A percentile compares a stretch with the other conserved stretches of the same genome.
Conservation (phyloP, 2,329 filamentous ascomycete species). For the Xylaria multiplex region DNA sequence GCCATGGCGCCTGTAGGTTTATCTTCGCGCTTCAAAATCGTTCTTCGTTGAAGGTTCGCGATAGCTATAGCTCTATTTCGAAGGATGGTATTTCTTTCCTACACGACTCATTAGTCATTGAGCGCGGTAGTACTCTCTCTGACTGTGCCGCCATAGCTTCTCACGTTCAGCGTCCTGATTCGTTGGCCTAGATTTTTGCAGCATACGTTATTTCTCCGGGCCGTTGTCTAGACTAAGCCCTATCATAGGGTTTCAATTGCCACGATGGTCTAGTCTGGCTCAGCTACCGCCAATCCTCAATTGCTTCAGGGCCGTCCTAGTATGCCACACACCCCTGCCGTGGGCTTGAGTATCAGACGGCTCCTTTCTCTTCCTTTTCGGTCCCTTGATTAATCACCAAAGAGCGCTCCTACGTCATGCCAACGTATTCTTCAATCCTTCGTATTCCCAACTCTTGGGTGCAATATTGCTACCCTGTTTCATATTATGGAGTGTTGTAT, state of each 20-base stretch:
- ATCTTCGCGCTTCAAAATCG: background rate
- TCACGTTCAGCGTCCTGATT: slow-evolving; percentile 3
- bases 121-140: background rate
- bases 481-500: background rate
- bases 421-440: slow-evolving; percentile 4
- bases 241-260: slow-evolving; percentile 29
- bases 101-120: background rate
- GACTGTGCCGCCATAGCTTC: background rate
- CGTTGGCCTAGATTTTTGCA: background rate
- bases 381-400: background rate
- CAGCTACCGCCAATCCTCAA: slow-evolving; percentile 8
- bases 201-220: slow-evolving; percentile 7
- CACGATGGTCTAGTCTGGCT: background rate
- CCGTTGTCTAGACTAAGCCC: slow-evolving; percentile 21
- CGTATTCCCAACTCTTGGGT: background rate
- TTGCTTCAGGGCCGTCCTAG: background rate
- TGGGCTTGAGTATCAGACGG: slow-evolving; percentile 3
- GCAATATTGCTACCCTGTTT: slow-evolving; percentile 5
- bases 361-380: slow-evolving; percentile 8
- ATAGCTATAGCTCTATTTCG: background rate
- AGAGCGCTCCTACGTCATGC: slow-evolving; percentile 4
- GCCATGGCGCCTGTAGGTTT: background rate
- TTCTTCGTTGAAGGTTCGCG: background rate
- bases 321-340: slow-evolving; percentile 22
- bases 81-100: background rate